A percentile compares a stretch with the other conserved stretches of the same genome.
Evolutionary conservation across 306 rosid genomes (phyloP).

Genomic region (Leucaena leucocephala): DNA sequence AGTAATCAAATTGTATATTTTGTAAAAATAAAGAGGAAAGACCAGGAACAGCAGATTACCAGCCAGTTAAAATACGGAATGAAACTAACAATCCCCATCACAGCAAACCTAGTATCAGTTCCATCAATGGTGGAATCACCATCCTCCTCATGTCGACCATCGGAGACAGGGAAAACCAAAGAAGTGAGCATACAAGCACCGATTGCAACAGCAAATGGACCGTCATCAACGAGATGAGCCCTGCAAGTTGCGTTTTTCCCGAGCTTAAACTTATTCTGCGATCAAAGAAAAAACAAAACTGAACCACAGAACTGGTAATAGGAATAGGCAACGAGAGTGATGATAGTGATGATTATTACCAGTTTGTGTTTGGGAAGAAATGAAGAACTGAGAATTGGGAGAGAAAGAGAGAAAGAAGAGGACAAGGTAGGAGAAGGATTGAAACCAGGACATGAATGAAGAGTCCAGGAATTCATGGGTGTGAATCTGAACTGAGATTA

Average conservation of each 20-base stretch:
- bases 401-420: background rate
- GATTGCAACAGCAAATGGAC: slow-evolving; percentile 80
- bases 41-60: slow-evolving; percentile 41
- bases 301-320: background rate
- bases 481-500: background rate
- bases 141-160: slow-evolving; percentile 42
- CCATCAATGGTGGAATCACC: slow-evolving; percentile 55
- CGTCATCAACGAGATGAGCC: slow-evolving; percentile 67
- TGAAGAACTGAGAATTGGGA: background rate
- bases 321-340: background rate
- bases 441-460: slow-evolving; percentile 22
- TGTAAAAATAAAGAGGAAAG: background rate
- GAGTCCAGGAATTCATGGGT: slow-evolving; percentile 13
- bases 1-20: background rate
- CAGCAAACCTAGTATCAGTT: slow-evolving; percentile 73
- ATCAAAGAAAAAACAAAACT: background rate
- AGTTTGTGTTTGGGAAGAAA: slow-evolving; percentile 30
- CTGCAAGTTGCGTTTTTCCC: slow-evolving; percentile 27
- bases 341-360: background rate
- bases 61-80: slow-evolving; percentile 99
- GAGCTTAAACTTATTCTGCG: slow-evolving; percentile 4
- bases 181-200: slow-evolving; percentile 84
- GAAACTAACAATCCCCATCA: slow-evolving; percentile 81
- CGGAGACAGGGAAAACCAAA: slow-evolving; percentile 55
- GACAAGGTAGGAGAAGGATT: background rate